Base-by-base conservation (phyloP, 208 protist genomes). In the Tritrichomonas musculus region DNA sequence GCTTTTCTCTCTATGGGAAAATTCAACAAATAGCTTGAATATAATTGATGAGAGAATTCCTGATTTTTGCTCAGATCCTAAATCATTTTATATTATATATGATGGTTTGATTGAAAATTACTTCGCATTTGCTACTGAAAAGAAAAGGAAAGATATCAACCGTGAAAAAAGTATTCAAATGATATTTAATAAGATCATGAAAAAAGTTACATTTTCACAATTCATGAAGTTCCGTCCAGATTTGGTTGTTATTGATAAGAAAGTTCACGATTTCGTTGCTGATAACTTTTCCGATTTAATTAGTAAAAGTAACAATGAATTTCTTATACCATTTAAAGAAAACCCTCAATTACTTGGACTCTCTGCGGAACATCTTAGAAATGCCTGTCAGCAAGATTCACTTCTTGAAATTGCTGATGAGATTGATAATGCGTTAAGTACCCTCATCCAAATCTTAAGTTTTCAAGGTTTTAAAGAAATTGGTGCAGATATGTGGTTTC, bases 391-490 rank as follows among this genome's bases (percentile, higher is more conserved):
- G 1, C 47, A 88, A 36, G 77, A 88, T 39, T 88, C 77, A 20
- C 47, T 30, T 13, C 13, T 88, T 13, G 47, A 41, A 20, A 88
- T 88, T 20, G 44, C 77, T 9, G 77, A 88, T 17, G 53, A 47
- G 77, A 88, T 88, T 33, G 77, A 88, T 39, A 0, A 47, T 3
- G 44, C 77, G 39, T 20, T 88, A 2, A 55, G 17, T 39, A 47
- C 77, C 5, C 44, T 88, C 47, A 88, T 88, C 20, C 44, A 88
- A 5, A 47, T 88, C 3, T 20, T 88, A 0, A 53, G 41, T 9
- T 88, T 53, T 39, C 77, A 88, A 20, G 77, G 77, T 33, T 47
- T 41, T 14, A 88, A 88, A 39, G 77, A 88, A 60, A 88, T 88
- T 27, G 77, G 77, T 5, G 77, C 77, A 25, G 77, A 88, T 20